These are phyloP conservation scores for Xanthoparmelia taractica DNA, from an alignment of 495 filamentous ascomycete species.

Conservation along the genomic window DNA sequence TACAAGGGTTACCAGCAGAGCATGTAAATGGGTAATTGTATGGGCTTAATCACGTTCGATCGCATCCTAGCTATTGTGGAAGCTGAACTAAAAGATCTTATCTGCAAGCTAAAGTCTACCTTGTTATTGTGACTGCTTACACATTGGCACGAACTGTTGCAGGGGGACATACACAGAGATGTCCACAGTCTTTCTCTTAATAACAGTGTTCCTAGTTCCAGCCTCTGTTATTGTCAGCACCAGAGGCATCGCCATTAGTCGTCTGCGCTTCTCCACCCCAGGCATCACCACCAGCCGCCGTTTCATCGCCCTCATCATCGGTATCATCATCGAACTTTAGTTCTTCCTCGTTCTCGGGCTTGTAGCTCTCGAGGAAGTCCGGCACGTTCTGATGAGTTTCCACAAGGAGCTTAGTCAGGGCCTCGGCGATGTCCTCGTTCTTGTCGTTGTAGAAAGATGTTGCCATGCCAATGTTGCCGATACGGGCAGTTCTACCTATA, in stretches of 20 bases:
- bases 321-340: slow-evolving; percentile 57
- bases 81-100: not conserved
- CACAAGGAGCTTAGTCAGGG: slow-evolving; percentile 68
- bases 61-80: not conserved
- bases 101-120: slow-evolving; percentile 1
- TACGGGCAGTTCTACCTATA: slow-evolving; percentile 92
- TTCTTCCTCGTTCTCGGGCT: slow-evolving; percentile 44
- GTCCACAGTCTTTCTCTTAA: not conserved
- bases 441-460: slow-evolving; percentile 78
- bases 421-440: slow-evolving; percentile 59
- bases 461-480: slow-evolving; percentile 78
- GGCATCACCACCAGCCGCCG: slow-evolving; percentile 24
- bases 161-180: not conserved
- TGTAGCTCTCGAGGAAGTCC: slow-evolving; percentile 64
- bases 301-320: slow-evolving; percentile 40
- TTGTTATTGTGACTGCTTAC: not conserved
- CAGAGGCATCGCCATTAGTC: slow-evolving; percentile 14
- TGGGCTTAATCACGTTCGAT: not conserved
- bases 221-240: slow-evolving; percentile 1
- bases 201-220: not conserved
- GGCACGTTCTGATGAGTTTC: slow-evolving; percentile 73
- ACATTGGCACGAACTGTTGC: not conserved
- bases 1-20: not conserved
- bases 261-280: slow-evolving; percentile 11
- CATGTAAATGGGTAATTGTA: no score